Base-by-base conservation (phyloP, 2,329 filamentous ascomycete species). In the Pseudogymnoascus sp. region DNA sequence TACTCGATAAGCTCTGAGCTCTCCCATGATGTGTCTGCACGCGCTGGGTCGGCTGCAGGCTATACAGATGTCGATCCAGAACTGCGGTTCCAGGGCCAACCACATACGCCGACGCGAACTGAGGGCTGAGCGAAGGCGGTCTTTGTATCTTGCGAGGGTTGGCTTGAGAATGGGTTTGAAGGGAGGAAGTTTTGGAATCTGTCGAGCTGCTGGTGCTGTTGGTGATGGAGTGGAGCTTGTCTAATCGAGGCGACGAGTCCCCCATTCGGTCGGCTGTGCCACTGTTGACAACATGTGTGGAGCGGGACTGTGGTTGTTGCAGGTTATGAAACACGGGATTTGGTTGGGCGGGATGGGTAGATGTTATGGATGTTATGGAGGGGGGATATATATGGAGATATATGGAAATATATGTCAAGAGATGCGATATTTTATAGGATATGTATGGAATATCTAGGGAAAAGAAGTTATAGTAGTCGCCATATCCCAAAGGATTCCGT, bases 271-370 rank as follows among this genome's bases (percentile, higher is more conserved):
- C 51, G 51, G 51, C 51, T 57, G 51, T 57, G 51, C 51, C 51
- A 57, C 51, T 36, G 51, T 57, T 57, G 51, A 57, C 51, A 57
- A 57, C 51, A 57, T 57, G 51, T 57, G 51, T 57, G 51, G 51
- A 57, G 29, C 51, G 51, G 29, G 29, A 34, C n/a, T 7, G 29
- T 57, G 51, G 51, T 31, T 29, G 45, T 57, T 57, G 51, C 51
- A 34, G 51, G 29, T 34, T 57, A 57, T 57, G 51, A 57, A 57
- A 57, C 51, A 57, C 51, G 29, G 26, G 51, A 57, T 57, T 21
- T 57, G 29, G 29, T 18, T 12, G 10, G 51, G 29, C 16, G n/a
- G 29, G 21, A 31, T 54, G 51, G 51, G 29, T 57, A 12, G 51
- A 57, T 12, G 10, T 57, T 36, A 57, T 57, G 6, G 51, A 12